Conservation (phyloP, 352 stramenopile genomes). For the Phytopythium delawarense region DNA sequence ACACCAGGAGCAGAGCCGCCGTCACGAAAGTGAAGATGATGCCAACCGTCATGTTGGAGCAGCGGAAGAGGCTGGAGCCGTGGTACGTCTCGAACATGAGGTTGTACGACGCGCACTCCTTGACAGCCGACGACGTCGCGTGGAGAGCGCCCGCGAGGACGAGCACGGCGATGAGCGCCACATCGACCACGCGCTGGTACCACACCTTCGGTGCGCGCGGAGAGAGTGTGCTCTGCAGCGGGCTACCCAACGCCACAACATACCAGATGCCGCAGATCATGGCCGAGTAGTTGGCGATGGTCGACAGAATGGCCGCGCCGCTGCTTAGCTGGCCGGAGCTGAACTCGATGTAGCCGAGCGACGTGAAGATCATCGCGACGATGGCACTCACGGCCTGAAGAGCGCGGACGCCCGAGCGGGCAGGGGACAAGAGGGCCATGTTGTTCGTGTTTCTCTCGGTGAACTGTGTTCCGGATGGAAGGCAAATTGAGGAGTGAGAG, state of each 20-base stretch:
- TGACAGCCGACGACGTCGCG: conserved; percentile 21
- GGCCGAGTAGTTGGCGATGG: conserved; percentile 35
- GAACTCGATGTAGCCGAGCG: conserved; percentile 41
- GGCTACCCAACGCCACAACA: conserved; percentile 17
- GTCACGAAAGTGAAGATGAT: conserved; percentile 42
- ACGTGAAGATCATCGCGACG: conserved; percentile 40
- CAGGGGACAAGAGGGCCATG: conserved; percentile 14
- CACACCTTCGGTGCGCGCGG: conserved; percentile 18
- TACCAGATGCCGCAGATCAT: conserved; percentile 36
- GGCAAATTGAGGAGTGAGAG: conserved; percentile 6
- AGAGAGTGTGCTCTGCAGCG: conserved; percentile 18
- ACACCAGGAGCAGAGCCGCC: conserved; percentile 26
- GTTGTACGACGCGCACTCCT: conserved; percentile 38
- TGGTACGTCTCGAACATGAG: conserved; percentile 40
- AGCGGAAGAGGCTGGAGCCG: conserved; percentile 36
- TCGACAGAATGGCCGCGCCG: conserved; percentile 30
- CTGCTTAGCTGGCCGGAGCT: conserved; percentile 32
- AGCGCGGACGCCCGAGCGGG: conserved; percentile 18
- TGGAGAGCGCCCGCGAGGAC: conserved; percentile 31
- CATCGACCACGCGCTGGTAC: conserved; percentile 31
- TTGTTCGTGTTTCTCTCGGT: not conserved
- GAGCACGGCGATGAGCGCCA: conserved; percentile 19
- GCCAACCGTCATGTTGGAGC: conserved; percentile 29
- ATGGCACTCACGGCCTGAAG: conserved; percentile 27
- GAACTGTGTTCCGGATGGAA: conserved; percentile 3